These are phyloP conservation scores for Mortierella sp. DNA, from an alignment of 371 early-diverging fungal species.

Conservation along the genomic window DNA sequence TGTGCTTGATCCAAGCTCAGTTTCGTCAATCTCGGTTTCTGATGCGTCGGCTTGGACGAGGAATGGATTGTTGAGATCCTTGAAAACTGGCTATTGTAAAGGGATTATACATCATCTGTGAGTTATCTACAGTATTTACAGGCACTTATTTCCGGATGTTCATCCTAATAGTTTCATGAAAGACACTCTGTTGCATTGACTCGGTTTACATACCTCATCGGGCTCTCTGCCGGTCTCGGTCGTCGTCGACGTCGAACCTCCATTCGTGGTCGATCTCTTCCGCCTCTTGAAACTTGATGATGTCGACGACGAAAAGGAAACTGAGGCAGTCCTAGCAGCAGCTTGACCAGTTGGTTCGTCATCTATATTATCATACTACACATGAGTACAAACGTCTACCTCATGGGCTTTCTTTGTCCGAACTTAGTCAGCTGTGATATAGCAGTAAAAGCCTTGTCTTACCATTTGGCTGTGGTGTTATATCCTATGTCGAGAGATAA, in stretches of 20 bases:
- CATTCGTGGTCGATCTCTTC: constrained; percentile 9
- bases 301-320: too few relatives aligned
- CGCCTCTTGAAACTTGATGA: constrained; percentile 13
- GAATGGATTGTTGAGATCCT: background rate
- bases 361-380: too few relatives aligned
- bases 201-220: constrained; percentile 12
- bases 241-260: too few relatives aligned
- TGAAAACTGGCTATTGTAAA: background rate
- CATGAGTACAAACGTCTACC: too few relatives aligned
- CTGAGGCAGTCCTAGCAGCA: too few relatives aligned
- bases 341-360: too few relatives aligned
- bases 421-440: too few relatives aligned
- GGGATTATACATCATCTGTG: background rate
- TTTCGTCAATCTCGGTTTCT: background rate
- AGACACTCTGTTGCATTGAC: constrained; percentile 8
- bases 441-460: too few relatives aligned
- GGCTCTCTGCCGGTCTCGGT: constrained; percentile 1
- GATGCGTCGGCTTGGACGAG: background rate
- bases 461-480: too few relatives aligned
- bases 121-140: too few relatives aligned
- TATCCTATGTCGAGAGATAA: too few relatives aligned
- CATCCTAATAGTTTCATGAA: constrained; percentile 10
- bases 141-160: background rate
- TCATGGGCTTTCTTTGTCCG: too few relatives aligned
- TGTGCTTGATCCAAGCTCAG: background rate